Evolutionary conservation across 306 rosid species (phyloP).

Genomic region (Vachellia pachyceras): DNA sequence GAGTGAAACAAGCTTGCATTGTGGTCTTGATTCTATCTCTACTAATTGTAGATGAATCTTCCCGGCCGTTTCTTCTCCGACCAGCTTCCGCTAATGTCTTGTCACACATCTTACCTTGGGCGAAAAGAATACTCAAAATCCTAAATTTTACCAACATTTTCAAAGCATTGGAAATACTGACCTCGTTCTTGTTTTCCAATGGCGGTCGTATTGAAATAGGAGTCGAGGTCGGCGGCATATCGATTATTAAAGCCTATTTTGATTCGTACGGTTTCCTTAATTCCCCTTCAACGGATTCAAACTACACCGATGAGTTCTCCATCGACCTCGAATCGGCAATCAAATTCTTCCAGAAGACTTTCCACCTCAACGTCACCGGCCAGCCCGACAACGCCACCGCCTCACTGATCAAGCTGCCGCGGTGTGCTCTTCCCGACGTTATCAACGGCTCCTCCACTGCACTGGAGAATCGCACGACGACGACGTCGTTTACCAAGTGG

Average conservation of each 20-base stretch:
- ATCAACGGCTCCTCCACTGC: background rate
- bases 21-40: background rate
- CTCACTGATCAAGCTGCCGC: background rate
- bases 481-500: background rate
- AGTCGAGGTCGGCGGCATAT: background rate
- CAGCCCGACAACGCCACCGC: background rate
- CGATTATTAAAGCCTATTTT: background rate
- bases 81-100: background rate
- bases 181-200: background rate
- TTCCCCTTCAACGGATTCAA: background rate
- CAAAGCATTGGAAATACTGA: background rate
- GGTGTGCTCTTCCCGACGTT: conserved; percentile 1
- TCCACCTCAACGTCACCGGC: conserved; percentile 4
- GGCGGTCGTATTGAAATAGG: background rate
- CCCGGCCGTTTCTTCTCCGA: background rate
- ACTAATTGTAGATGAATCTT: background rate
- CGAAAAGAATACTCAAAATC: background rate
- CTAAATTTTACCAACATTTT: background rate
- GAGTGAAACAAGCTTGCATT: background rate
- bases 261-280: background rate
- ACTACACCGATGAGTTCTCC: background rate
- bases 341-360: background rate
- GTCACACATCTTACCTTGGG: background rate
- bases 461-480: background rate
- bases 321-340: background rate